Conservation (phyloP, 176 grass and related monocot genomes). For the Carex scoparia region DNA sequence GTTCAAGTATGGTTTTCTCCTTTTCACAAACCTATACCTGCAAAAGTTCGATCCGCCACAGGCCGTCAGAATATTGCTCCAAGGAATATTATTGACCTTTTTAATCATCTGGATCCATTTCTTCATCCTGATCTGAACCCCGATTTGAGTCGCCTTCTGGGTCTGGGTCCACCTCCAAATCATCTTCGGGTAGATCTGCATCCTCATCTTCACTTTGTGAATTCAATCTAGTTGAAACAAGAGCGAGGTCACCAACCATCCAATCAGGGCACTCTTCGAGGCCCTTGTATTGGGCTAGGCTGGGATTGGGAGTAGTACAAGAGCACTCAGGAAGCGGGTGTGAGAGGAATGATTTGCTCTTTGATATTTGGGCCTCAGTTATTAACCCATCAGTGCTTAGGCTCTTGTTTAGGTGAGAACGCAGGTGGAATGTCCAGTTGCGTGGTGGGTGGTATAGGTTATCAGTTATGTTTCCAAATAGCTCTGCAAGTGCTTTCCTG, state of each 20-base stretch:
- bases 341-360: constrained; percentile 63
- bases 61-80: not conserved
- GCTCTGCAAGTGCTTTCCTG: constrained; percentile 64
- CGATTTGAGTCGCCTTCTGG: constrained; percentile 53
- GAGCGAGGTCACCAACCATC: constrained; percentile 39
- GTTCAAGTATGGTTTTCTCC: constrained; percentile 6
- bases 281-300: constrained; percentile 35
- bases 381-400: constrained; percentile 40
- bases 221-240: constrained; percentile 29
- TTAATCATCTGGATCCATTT: constrained; percentile 98
- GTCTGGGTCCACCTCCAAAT: constrained; percentile 36
- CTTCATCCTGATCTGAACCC: constrained; percentile 70
- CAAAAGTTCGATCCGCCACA: not conserved
- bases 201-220: constrained; percentile 67
- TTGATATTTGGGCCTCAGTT: constrained; percentile 48
- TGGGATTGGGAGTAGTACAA: constrained; percentile 45
- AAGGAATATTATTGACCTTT: not conserved
- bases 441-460: constrained; percentile 68
- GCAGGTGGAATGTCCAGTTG: constrained; percentile 72
- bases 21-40: constrained; percentile 2
- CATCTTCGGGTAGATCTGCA: constrained; percentile 59
- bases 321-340: constrained; percentile 80
- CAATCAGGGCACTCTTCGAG: constrained; percentile 74
- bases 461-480: constrained; percentile 61
- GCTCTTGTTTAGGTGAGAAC: constrained; percentile 77